Percentiles rank a stretch among this genome's conserved stretches.
Conservation (phyloP, 208 protist species). For the Leishmania aethiopica region DNA sequence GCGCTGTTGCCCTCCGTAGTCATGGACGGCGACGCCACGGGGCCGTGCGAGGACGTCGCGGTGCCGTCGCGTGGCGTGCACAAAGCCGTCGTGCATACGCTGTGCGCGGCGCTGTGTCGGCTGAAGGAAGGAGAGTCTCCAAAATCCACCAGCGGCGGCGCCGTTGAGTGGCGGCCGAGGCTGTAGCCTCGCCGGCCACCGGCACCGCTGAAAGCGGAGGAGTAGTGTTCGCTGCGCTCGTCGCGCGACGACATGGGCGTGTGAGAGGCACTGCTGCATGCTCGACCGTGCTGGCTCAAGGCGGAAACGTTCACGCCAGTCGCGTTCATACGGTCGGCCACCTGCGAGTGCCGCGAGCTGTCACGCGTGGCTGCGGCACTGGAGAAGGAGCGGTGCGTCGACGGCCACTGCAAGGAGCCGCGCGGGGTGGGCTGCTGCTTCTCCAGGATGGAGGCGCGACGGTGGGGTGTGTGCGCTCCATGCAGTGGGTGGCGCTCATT, state of each 20-base stretch:
- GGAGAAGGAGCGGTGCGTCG: conserved; percentile 43
- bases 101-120: conserved; percentile 33
- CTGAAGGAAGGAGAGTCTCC: conserved; percentile 25
- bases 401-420: conserved; percentile 45
- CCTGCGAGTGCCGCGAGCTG: conserved; percentile 39
- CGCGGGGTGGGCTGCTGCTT: conserved; percentile 28
- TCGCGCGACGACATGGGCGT: conserved; percentile 25
- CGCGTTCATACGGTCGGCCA: conserved; percentile 8
- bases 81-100: conserved; percentile 34
- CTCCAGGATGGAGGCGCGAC: conserved; percentile 23
- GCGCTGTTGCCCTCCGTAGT: neutral
- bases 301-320: conserved; percentile 4
- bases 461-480: conserved; percentile 18
- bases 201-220: conserved; percentile 4
- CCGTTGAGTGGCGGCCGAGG: conserved; percentile 4
- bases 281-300: neutral
- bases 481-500: conserved; percentile 5
- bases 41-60: neutral
- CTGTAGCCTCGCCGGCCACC: conserved; percentile 3
- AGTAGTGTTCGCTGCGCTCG: conserved; percentile 16
- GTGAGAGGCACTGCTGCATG: conserved; percentile 25
- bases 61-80: conserved; percentile 35
- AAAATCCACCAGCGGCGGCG: conserved; percentile 35
- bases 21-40: conserved; percentile 6
- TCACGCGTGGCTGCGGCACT: conserved; percentile 40